A percentile compares a stretch with the other conserved stretches of the same genome.
Conservation (phyloP, 768 basidiomycete genomes). For the Termitomyces sp. region DNA sequence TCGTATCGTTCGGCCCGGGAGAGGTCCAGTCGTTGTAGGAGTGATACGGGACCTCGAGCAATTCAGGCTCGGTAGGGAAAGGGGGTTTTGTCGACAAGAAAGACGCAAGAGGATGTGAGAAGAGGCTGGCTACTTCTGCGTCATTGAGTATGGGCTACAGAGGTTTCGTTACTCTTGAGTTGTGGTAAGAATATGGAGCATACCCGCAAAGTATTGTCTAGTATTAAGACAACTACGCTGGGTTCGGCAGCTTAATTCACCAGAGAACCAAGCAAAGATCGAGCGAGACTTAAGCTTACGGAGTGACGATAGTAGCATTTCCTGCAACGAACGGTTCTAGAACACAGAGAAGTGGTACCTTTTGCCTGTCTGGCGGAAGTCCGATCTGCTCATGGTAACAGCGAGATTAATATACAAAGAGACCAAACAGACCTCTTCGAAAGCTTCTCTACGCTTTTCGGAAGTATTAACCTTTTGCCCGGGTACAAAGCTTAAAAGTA, state of each 20-base stretch:
- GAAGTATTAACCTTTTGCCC: not conserved
- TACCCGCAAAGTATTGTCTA: conserved; percentile 72
- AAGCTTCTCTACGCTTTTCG: conserved; percentile 75
- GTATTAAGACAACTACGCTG: conserved; percentile 81
- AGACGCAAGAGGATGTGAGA: conserved; percentile 77
- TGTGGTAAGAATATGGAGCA: conserved; percentile 9
- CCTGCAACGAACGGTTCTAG: conserved; percentile 77
- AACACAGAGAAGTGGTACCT: conserved; percentile 70
- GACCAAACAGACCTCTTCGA: conserved; percentile 63
- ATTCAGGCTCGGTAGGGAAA: conserved; percentile 47
- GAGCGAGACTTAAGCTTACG: conserved; percentile 42
- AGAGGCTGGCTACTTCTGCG: conserved; percentile 73
- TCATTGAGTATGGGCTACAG: conserved; percentile 72
- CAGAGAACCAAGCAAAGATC: not conserved
- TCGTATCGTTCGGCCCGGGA: conserved; percentile 30
- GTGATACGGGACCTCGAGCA: conserved; percentile 58
- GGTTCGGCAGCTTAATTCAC: not conserved
- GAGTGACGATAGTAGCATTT: conserved; percentile 71
- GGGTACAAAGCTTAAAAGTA: not conserved
- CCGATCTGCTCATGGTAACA: conserved; percentile 53
- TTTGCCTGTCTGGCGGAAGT: conserved; percentile 62
- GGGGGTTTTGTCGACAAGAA: conserved; percentile 63
- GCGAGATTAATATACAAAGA: not conserved
- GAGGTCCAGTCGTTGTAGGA: conserved; percentile 50
- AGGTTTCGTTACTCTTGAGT: not conserved